Conservation (phyloP, 495 filamentous ascomycete genomes). For the Aspergillus haitiensis region DNA sequence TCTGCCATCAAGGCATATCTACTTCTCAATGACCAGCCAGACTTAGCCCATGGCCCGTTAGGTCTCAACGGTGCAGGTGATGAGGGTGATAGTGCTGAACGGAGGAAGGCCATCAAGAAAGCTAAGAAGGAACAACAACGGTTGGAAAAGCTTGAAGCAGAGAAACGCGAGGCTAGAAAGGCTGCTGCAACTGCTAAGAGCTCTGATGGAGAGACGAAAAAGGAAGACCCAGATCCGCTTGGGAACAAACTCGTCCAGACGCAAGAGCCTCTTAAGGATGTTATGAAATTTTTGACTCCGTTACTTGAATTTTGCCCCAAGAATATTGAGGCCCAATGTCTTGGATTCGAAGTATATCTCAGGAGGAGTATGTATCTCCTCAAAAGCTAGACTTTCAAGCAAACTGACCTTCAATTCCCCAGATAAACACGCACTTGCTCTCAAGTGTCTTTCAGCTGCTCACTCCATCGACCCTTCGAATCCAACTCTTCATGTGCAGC, state of each 20-base stretch:
- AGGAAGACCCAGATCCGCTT: constrained; percentile 86
- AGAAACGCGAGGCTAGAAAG: constrained; percentile 66
- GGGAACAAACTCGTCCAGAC: constrained; percentile 77
- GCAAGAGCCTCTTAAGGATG: constrained; percentile 77
- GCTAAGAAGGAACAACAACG: constrained; percentile 89
- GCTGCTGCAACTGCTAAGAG: constrained; percentile 52
- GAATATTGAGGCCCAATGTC: constrained; percentile 76
- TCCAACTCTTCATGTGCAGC: constrained; percentile 76
- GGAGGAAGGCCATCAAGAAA: constrained; percentile 94
- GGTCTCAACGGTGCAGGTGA: constrained; percentile 54
- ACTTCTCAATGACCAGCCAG: constrained; percentile 72
- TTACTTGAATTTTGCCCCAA: constrained; percentile 80
- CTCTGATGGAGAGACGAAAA: constrained; percentile 57
- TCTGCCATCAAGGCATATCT: constrained; percentile 80
- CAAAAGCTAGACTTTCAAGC: neutral
- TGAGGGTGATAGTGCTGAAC: constrained; percentile 64
- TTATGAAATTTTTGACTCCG: constrained; percentile 80
- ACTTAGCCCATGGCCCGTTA: constrained; percentile 56
- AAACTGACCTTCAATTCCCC: constrained; percentile 28
- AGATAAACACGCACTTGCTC: constrained; percentile 83
- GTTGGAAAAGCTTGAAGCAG: constrained; percentile 74
- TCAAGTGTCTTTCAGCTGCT: constrained; percentile 80
- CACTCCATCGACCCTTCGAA: constrained; percentile 66
- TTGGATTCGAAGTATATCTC: constrained; percentile 87
- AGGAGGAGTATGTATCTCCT: constrained; percentile 62